Evolutionary conservation across 2,329 filamentous ascomycete genomes (phyloP), one percentile per base, ranked within the genome.

Genomic region (Aureobasidium lini): DNA sequence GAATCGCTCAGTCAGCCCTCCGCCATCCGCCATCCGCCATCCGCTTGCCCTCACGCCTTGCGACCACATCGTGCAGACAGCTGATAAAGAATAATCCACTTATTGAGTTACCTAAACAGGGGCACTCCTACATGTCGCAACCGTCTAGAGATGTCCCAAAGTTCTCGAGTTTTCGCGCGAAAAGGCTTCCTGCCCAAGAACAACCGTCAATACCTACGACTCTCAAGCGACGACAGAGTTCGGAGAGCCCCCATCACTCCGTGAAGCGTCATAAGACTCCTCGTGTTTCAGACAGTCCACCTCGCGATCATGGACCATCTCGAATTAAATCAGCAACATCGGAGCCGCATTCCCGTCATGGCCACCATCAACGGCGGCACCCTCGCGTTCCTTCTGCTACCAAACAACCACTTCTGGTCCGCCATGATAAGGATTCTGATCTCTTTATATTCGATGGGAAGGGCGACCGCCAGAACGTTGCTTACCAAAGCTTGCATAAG

Each of bases 401-500:
- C 5, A 15, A 18, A 11, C 10, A 46, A 11, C 5, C 42, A 8
- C 28, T 29, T 31, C 29, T 34, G 8, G 10, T 28, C 15, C 53
- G 31, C 2, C 42, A 47, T 15, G 10, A 46, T n/a, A 18, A 42
- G 1, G 37, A 16, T 29, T 61, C 66, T 50, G 69, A 67, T 40
- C 68, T 80, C 3, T 92, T 83, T 69, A 66, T 83, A 46, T 67
- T 89, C 54, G 93, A 97, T 72, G 83, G 77, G 43, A 85, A 84
- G 67, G 92, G 93, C 0, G 93, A 97, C 67, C 76, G 80, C 4
- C 80, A 90, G 49, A 90, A 94, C 64, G 72, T 87, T 46, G 81
- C 81, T 29, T 96, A 92, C 70, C 89, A 89, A 1, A 81, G 83
- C 31, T 79, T 88, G 40, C 85, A 96, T 69, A 83, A 83, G 37